These are phyloP conservation scores for Leccinum angustisporum DNA, from an alignment of 1,284 basidiomycete genomes.

Conservation along the genomic window DNA sequence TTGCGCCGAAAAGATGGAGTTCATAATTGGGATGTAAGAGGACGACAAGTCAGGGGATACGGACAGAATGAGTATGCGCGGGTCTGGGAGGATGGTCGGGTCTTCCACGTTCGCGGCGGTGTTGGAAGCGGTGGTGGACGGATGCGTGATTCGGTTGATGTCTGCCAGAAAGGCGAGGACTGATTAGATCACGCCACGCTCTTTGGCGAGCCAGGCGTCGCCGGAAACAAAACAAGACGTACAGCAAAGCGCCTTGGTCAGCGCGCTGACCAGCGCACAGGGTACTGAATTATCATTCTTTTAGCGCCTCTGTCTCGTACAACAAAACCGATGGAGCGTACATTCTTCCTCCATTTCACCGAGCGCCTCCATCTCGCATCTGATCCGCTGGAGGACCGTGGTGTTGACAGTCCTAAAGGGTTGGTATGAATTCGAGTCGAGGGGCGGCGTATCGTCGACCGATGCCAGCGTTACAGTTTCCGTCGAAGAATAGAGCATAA, in stretches of 20 bases:
- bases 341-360: slow-evolving; percentile 50
- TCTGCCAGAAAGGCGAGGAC: slow-evolving; percentile 46
- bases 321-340: slow-evolving; percentile 29
- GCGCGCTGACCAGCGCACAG: slow-evolving; percentile 79
- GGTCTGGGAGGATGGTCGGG: slow-evolving; percentile 56
- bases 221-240: slow-evolving; percentile 32
- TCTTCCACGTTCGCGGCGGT: slow-evolving; percentile 34
- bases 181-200: background rate
- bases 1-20: slow-evolving; percentile 98
- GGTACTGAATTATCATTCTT: slow-evolving; percentile 42
- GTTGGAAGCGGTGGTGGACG: slow-evolving; percentile 33
- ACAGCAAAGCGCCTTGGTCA: slow-evolving; percentile 92
- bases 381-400: slow-evolving; percentile 63
- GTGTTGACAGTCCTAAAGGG: slow-evolving; percentile 78
- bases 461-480: slow-evolving; percentile 42
- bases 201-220: background rate
- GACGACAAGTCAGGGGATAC: slow-evolving; percentile 87
- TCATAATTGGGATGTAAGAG: slow-evolving; percentile 98
- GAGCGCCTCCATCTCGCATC: slow-evolving; percentile 58
- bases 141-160: slow-evolving; percentile 74
- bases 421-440: slow-evolving; percentile 79
- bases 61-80: slow-evolving; percentile 88
- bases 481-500: slow-evolving; percentile 72
- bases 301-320: slow-evolving; percentile 2
- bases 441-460: slow-evolving; percentile 39